These are phyloP conservation scores for Talaromyces sp. DNA, from an alignment of 2,329 filamentous ascomycete species.

Conservation along the genomic window DNA sequence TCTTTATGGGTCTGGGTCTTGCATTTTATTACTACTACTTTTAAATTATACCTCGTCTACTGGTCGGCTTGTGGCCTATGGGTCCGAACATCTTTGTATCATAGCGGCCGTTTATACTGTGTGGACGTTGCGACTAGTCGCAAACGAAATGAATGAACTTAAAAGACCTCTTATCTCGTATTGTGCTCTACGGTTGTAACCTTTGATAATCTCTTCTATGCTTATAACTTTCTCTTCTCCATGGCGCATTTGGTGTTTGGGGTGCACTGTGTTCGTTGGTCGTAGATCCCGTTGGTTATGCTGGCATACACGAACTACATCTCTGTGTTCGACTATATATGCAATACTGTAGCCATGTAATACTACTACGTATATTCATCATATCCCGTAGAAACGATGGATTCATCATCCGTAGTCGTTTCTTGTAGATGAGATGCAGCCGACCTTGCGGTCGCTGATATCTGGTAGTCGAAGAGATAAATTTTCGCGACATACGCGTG, in stretches of 20 bases:
- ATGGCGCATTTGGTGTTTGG: not conserved
- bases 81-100: conserved; percentile 40
- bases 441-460: not conserved
- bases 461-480: not conserved
- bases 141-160: conserved; percentile 18
- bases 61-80: conserved; percentile 37
- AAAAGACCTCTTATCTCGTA: not conserved
- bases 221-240: too few relatives aligned
- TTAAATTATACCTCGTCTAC: conserved; percentile 19
- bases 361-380: not conserved
- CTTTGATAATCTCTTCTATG: not conserved
- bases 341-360: not conserved
- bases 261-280: too few relatives aligned
- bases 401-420: not conserved
- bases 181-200: not conserved
- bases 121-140: conserved; percentile 25
- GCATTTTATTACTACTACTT: conserved; percentile 38
- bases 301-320: not conserved
- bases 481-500: too few relatives aligned
- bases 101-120: conserved; percentile 35
- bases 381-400: not conserved
- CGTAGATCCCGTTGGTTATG: not conserved
- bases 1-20: conserved; percentile 43
- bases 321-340: not conserved
- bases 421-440: not conserved